A percentile compares a stretch with the other conserved stretches of the same genome.
Evolutionary conservation across 2,329 filamentous ascomycete genomes (phyloP).

Genomic region (Beauveria medogensis): DNA sequence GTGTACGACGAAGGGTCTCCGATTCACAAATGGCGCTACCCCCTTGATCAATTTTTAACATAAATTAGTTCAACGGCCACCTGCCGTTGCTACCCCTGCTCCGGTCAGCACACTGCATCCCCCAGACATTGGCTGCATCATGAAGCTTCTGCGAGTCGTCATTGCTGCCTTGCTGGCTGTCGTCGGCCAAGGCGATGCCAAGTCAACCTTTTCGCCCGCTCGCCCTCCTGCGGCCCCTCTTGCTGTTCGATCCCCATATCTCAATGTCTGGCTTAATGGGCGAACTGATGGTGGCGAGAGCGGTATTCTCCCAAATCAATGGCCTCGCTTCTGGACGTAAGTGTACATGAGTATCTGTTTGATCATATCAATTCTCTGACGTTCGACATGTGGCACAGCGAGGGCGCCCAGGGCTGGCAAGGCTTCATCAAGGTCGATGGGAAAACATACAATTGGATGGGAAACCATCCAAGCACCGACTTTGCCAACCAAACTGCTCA

Average conservation of each 20-base stretch:
- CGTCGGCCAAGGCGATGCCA: conserved; percentile 19
- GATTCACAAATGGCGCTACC: not conserved
- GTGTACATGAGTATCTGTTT: conserved; percentile 18
- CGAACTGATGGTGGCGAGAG: conserved; percentile 55
- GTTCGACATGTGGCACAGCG: conserved; percentile 28
- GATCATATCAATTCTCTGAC: not conserved
- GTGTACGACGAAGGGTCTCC: not conserved
- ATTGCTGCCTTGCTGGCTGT: conserved; percentile 21
- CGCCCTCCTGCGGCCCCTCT: conserved; percentile 62
- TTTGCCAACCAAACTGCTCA: conserved; percentile 53
- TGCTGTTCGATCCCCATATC: conserved; percentile 66
- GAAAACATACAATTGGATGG: conserved; percentile 59
- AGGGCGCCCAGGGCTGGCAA: conserved; percentile 51
- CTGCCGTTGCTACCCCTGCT: not conserved
- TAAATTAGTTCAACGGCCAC: not conserved
- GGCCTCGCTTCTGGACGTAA: conserved; percentile 62
- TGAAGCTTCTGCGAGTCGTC: conserved; percentile 12
- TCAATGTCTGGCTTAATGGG: conserved; percentile 61
- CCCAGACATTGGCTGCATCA: not conserved
- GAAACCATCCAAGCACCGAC: conserved; percentile 39
- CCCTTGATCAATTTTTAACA: not conserved
- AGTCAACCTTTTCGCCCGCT: conserved; percentile 55
- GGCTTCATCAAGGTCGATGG: conserved; percentile 64
- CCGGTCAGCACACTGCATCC: no score
- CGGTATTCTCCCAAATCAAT: conserved; percentile 59